Percentiles rank a stretch among this genome's conserved stretches.
phyloP scores from a whole-genome alignment of 495 filamentous ascomycete genomes.

The Podospora pseudocomata region DNA sequence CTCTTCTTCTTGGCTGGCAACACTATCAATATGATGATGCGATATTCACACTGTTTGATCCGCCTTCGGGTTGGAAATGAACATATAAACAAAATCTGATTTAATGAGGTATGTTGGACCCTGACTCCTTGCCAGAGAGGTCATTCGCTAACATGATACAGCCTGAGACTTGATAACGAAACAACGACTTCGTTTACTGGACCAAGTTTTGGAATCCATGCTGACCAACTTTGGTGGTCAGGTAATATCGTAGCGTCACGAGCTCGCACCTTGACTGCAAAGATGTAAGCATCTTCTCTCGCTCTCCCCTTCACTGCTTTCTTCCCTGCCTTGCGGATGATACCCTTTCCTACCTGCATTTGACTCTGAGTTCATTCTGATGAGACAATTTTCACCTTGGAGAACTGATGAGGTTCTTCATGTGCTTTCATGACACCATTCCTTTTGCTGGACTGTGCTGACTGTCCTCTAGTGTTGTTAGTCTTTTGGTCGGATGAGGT shows the following conservation, averaged over 20 bases:
- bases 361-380: constrained; percentile 67
- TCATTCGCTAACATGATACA: constrained; percentile 43
- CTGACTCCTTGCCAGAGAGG: neutral
- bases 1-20: constrained; percentile 19
- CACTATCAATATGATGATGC: constrained; percentile 43
- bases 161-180: constrained; percentile 32
- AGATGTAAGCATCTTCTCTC: constrained; percentile 23
- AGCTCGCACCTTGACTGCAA: constrained; percentile 11
- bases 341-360: constrained; percentile 60
- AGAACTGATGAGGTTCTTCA: constrained; percentile 67
- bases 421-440: neutral
- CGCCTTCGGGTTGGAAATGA: constrained; percentile 66
- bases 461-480: constrained; percentile 16
- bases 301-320: constrained; percentile 5
- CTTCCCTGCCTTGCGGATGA: constrained; percentile 61
- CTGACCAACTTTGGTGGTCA: constrained; percentile 19
- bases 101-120: constrained; percentile 78
- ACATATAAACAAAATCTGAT: constrained; percentile 90
- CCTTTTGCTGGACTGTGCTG: constrained; percentile 18
- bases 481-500: neutral
- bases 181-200: neutral
- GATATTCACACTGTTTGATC: constrained; percentile 99
- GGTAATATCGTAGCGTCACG: constrained; percentile 29
- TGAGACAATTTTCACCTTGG: constrained; percentile 88
- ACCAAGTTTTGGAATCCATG: constrained; percentile 14